Evolutionary conservation across 2,329 filamentous ascomycete species (phyloP), one percentile per base, ranked within the genome.

Genomic region (Xylariaceae sp.): DNA sequence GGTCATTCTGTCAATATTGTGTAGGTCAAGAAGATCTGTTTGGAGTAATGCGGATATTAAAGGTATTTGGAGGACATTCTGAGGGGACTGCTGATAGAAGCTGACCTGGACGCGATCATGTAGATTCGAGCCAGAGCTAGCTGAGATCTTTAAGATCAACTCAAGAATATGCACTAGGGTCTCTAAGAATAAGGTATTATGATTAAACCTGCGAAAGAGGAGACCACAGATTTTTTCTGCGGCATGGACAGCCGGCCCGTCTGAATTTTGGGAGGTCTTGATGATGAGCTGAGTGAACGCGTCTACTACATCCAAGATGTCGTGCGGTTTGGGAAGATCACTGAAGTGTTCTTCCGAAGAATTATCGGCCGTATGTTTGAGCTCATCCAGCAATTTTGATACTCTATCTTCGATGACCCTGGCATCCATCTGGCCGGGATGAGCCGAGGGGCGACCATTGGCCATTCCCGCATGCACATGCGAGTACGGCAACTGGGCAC

Each of bases 1-100:
- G 61, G 92, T 81, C 45, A 89, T 86, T 18, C 83, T 78, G 64
- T 92, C 89, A 43, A 92, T 82, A 45, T 81, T 80, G 45, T 77
- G 76, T 77, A 84, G 84, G 61, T 87, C 83, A 6, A 88, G 65
- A 30, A 87, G 75, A 47, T 86, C 84, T 2, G 83, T 84, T 29
- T 77, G 77, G 36, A 83, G 73, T 33, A 88, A 70, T 3, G 83
- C 81, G 9, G 79, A 74, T 39, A 86, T 78, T 2, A 87, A 72
- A 15, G 82, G 79, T 16, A 86, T 70, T 59, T 80, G 82, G 8
- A 87, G 72, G 57, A 86, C 81, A 44, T 74, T 75, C 18, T 81
- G 73, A 1, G 80, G 79, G 1, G 81, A 76, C 61, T 85, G 82
- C 53, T 82, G 76, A 51, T 78, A 78, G 66, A 87, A 85, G 18